phyloP scores from a whole-genome alignment of 345 rosid genomes.

The Rhizophora mangle region DNA sequence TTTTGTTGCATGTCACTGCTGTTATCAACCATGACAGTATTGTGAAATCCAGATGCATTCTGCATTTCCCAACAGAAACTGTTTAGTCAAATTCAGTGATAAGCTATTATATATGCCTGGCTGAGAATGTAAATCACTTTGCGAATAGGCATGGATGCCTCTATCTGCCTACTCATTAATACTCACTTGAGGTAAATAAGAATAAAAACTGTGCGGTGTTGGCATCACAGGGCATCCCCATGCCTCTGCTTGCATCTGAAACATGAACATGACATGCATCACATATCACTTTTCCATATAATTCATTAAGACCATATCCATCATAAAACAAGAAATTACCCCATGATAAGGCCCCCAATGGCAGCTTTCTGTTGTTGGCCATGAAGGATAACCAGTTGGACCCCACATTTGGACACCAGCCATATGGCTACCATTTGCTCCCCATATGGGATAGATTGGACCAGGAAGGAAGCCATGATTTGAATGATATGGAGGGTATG shows the following conservation, averaged over 20 bases:
- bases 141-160: too few relatives aligned
- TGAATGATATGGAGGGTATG: constrained; percentile 61
- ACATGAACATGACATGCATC: constrained; percentile 14
- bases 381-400: constrained; percentile 39
- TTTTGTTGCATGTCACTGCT: constrained; percentile 24
- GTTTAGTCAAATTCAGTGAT: not conserved
- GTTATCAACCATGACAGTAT: constrained; percentile 14
- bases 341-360: constrained; percentile 68
- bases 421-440: constrained; percentile 46
- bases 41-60: constrained; percentile 38
- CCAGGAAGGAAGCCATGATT: constrained; percentile 27
- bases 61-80: constrained; percentile 23
- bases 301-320: not conserved
- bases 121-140: too few relatives aligned
- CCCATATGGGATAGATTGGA: constrained; percentile 62
- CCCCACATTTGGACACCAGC: constrained; percentile 60
- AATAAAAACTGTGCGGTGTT: constrained; percentile 34
- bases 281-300: constrained; percentile 1
- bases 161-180: not conserved
- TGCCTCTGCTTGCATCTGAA: constrained; percentile 72
- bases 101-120: not conserved
- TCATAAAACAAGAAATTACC: constrained; percentile 32
- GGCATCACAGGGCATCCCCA: constrained; percentile 96
- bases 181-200: constrained; percentile 50
- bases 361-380: constrained; percentile 63